phyloP scores from a whole-genome alignment of 2,329 filamentous ascomycete genomes.

The Paraphoma chrysanthemicola region DNA sequence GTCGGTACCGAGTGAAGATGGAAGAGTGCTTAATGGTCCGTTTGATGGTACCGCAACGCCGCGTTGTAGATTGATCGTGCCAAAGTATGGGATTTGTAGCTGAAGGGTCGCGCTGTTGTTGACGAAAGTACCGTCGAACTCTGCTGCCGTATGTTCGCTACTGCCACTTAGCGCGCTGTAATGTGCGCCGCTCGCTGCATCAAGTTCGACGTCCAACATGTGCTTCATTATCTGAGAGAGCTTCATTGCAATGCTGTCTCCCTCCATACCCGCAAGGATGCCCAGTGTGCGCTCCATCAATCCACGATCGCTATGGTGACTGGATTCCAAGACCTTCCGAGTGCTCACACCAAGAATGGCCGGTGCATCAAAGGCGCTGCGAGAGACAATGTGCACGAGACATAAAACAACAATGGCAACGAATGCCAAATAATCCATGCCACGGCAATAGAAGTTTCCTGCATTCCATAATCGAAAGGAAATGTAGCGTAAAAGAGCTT shows the following conservation, averaged over 20 bases:
- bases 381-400: slow-evolving; percentile 19
- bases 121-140: slow-evolving; percentile 28
- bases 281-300: slow-evolving; percentile 20
- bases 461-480: slow-evolving; percentile 14
- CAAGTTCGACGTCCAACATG: slow-evolving; percentile 20
- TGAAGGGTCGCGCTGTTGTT: slow-evolving; percentile 9
- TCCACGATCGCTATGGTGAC: slow-evolving; percentile 16
- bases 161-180: slow-evolving; percentile 20
- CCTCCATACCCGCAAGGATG: slow-evolving; percentile 11
- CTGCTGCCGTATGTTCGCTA: slow-evolving; percentile 16
- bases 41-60: background rate
- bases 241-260: slow-evolving; percentile 14
- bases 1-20: too few relatives aligned
- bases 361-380: background rate
- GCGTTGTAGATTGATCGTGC: slow-evolving; percentile 32
- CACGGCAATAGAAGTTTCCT: slow-evolving; percentile 18
- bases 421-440: slow-evolving; percentile 23
- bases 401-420: slow-evolving; percentile 24
- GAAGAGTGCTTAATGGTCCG: too few relatives aligned
- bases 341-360: slow-evolving; percentile 4
- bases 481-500: slow-evolving; percentile 18
- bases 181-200: slow-evolving; percentile 8
- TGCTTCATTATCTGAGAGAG: slow-evolving; percentile 10
- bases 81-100: slow-evolving; percentile 24
- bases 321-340: slow-evolving; percentile 10